Evolutionary conservation across 257 asterid genomes (phyloP), one percentile per base, ranked within the genome.

Genomic region (Solanum gracilifrons): DNA sequence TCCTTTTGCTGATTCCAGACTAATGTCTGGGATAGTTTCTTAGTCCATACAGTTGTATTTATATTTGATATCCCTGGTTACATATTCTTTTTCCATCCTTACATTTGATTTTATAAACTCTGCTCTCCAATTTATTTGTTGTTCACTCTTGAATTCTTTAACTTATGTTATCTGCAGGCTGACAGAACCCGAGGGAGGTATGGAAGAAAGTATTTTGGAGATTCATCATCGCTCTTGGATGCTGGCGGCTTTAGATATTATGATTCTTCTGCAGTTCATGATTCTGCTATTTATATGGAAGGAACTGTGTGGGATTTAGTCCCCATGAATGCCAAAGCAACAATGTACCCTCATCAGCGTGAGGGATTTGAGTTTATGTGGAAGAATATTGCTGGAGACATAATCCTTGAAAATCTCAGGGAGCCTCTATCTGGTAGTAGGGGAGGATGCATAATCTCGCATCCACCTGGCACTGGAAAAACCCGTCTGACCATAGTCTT

Each of bases 381-480:
- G 98, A 88, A 86, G 82, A 94, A 92, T 88, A 90, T 96, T 7
- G 98, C 92, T 2, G 99, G 98, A 41, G 98, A 89, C 43, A 91
- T 88, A 5, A 37, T 27, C 39, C 69, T 94, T 13, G 88, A 96
- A 60, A 91, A 92, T 15, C 91, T 93, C 41, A 48, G 21, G 31
- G 72, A 48, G 13, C 90, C 87, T 1, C 87, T 90, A 1, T 25
- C 91, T 2, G 32, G 46, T 5, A 91, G 88, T 3, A 95, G 98
- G 60, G 87, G 92, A 12, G 97, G 99, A 86, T 94, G 98, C 93
- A 93, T 96, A 55, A 93, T 96, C 74, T 95, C 97, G 2, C 98
- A 96, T 80, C 97, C 95, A 7, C 99, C 98, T 20, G 97, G 98
- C 33, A 95, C 98, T 0, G 98, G 99, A 83, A 94, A 96, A 89